Percentiles rank a stretch among this genome's conserved stretches.
These are phyloP conservation scores for Diaporthe caulivora DNA, from an alignment of 2,329 filamentous ascomycete species.

Conservation along the genomic window DNA sequence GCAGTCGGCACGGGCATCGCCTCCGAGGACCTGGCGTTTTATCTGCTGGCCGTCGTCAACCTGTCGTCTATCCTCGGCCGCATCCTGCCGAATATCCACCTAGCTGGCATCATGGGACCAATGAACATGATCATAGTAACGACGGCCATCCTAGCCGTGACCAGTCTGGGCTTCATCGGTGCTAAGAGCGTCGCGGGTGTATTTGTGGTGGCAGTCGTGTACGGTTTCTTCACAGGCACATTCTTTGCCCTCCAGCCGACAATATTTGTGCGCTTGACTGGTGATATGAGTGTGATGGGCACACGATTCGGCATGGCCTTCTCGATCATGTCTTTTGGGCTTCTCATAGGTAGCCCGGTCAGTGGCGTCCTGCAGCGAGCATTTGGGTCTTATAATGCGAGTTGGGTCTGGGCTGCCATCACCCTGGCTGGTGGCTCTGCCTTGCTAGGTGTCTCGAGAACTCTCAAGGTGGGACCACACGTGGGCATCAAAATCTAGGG, in stretches of 20 bases:
- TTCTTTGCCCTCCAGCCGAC: conserved; percentile 32
- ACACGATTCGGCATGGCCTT: conserved; percentile 35
- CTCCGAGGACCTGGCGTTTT: conserved; percentile 25
- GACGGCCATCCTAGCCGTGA: not conserved
- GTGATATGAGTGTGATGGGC: conserved; percentile 18
- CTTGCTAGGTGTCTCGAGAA: not conserved
- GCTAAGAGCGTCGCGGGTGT: conserved; percentile 4
- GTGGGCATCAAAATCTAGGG: not conserved
- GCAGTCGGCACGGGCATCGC: conserved; percentile 27
- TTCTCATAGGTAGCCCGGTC: conserved; percentile 21
- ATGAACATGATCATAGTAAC: conserved; percentile 26
- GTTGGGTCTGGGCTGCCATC: conserved; percentile 15
- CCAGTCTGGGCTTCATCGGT: not conserved
- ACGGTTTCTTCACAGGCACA: conserved; percentile 22
- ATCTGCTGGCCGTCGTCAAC: conserved; percentile 40
- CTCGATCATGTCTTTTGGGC: conserved; percentile 27
- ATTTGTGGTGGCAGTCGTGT: conserved; percentile 12
- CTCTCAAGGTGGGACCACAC: not conserved
- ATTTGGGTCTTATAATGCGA: conserved; percentile 19
- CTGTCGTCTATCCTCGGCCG: conserved; percentile 33
- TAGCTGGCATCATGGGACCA: conserved; percentile 7
- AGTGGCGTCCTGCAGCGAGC: conserved; percentile 21
- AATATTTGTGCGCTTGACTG: conserved; percentile 14
- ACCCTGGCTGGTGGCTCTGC: not conserved
- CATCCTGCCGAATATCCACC: conserved; percentile 9